phyloP scores from a whole-genome alignment of 106 monocot species.

The Platanthera zijinensis region DNA sequence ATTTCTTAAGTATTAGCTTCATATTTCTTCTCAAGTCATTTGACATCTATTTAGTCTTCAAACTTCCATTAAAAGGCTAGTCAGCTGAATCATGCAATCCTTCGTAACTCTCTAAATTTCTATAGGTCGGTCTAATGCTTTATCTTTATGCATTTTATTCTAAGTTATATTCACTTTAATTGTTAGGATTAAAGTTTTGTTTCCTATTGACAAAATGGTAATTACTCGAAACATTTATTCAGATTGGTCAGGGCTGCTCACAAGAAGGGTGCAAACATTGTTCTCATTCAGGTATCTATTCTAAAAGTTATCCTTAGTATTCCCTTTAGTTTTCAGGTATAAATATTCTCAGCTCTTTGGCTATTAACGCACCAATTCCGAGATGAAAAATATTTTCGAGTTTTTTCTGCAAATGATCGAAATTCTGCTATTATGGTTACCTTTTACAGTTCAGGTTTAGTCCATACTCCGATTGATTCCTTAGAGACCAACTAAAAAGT shows the following conservation, averaged over 20 bases:
- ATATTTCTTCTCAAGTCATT: too few species aligned
- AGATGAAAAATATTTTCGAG: background rate
- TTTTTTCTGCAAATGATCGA: background rate
- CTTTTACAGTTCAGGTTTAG: background rate
- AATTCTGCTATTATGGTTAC: background rate
- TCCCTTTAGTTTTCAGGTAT: background rate
- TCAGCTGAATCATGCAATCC: too few species aligned
- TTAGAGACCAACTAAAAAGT: background rate
- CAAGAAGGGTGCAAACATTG: conserved; percentile 80
- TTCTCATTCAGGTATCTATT: conserved; percentile 70
- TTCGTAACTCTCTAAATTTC: too few species aligned
- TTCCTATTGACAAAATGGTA: background rate
- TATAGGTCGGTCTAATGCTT: too few species aligned
- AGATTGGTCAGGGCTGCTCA: conserved; percentile 93
- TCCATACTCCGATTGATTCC: background rate
- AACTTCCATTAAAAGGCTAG: too few species aligned
- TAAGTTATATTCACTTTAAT: too few species aligned
- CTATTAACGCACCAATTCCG: background rate
- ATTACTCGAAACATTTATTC: conserved; percentile 1
- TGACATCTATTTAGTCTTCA: too few species aligned
- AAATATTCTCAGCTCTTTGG: background rate
- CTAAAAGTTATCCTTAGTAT: background rate
- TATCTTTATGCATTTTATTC: too few species aligned
- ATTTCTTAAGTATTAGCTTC: too few species aligned
- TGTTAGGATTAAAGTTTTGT: background rate